These are phyloP conservation scores for Tuber borchii DNA, from an alignment of 495 filamentous ascomycete genomes.

Conservation along the genomic window DNA sequence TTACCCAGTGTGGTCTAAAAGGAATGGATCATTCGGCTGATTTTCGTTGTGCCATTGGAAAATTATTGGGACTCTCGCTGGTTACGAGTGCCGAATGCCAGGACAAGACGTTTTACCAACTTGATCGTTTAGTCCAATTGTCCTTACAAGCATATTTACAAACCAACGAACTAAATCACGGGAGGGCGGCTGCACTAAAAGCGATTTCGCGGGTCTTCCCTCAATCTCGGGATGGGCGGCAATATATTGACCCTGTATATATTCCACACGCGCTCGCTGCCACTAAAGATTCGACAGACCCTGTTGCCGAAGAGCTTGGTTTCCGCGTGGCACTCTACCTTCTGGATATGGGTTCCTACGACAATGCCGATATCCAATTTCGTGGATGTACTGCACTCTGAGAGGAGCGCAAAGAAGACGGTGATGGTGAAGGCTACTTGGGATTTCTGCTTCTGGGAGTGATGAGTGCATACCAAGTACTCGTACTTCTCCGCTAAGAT, in stretches of 20 bases:
- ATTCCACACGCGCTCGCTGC: constrained; percentile 9
- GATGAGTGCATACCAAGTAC: too few relatives aligned
- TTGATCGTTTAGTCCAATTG: constrained; percentile 17
- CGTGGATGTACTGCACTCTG: too few relatives aligned
- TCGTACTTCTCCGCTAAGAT: too few relatives aligned
- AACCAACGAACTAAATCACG: not conserved
- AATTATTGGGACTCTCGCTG: not conserved
- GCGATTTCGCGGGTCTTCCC: not conserved
- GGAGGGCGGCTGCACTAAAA: constrained; percentile 5
- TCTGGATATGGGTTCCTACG: not conserved
- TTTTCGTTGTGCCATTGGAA: constrained; percentile 1
- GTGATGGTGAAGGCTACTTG: too few relatives aligned
- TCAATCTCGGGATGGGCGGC: not conserved
- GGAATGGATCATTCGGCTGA: not conserved
- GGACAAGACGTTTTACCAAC: not conserved
- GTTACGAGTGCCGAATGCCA: not conserved
- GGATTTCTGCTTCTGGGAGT: too few relatives aligned
- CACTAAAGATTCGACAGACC: not conserved
- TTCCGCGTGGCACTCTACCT: not conserved
- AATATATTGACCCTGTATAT: constrained; percentile 5
- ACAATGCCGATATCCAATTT: not conserved
- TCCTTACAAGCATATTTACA: constrained; percentile 1
- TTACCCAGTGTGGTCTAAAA: not conserved
- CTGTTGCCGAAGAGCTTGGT: not conserved
- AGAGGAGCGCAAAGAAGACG: too few relatives aligned